Evolutionary conservation across 2,329 filamentous ascomycete genomes (phyloP).

Genomic region (Aureobasidium lini): DNA sequence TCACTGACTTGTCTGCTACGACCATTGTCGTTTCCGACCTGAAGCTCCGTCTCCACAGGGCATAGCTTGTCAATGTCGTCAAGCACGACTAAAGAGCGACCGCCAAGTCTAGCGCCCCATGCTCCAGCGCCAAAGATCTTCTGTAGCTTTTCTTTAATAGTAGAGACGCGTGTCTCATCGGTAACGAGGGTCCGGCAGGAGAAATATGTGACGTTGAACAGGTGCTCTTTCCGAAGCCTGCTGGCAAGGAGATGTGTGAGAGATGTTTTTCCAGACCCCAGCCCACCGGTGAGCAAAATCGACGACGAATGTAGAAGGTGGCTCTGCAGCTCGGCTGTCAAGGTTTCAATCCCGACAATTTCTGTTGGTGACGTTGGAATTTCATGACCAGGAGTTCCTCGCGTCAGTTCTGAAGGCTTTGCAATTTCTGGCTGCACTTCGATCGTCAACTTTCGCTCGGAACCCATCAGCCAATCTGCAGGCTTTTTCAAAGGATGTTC

Average conservation of each 20-base stretch:
- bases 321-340: constrained; percentile 64
- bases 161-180: constrained; percentile 81
- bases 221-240: constrained; percentile 59
- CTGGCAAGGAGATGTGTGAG: constrained; percentile 70
- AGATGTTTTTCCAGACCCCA: constrained; percentile 84
- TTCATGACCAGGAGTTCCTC: constrained; percentile 48
- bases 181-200: constrained; percentile 80
- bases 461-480: constrained; percentile 65
- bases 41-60: constrained; percentile 86
- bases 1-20: constrained; percentile 90
- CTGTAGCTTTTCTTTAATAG: constrained; percentile 81
- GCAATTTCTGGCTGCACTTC: constrained; percentile 70
- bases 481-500: constrained; percentile 39
- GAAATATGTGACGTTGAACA: constrained; percentile 81
- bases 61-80: constrained; percentile 93
- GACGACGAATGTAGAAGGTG: constrained; percentile 82
- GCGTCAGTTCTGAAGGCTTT: constrained; percentile 49
- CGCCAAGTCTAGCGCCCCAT: constrained; percentile 84
- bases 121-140: constrained; percentile 81
- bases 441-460: constrained; percentile 64
- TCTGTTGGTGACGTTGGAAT: constrained; percentile 48
- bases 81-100: constrained; percentile 74
- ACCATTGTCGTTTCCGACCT: constrained; percentile 88
- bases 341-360: constrained; percentile 76
- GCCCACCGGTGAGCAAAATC: constrained; percentile 77